Evolutionary conservation across 2,329 filamentous ascomycete genomes (phyloP).

Genomic region (Colletotrichum chlorophyti): DNA sequence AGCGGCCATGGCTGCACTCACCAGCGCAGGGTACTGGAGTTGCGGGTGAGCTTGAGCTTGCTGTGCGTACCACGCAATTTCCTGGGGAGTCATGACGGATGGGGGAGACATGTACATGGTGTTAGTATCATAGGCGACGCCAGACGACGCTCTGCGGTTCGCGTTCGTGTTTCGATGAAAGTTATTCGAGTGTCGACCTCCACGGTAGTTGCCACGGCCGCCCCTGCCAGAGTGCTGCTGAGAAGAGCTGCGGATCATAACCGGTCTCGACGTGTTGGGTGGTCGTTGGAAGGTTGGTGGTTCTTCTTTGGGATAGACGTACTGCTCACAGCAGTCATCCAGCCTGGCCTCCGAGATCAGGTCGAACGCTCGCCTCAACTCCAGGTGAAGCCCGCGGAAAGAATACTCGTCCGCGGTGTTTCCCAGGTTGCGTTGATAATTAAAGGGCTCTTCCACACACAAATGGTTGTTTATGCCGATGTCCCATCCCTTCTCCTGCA

Average conservation of each 20-base stretch:
- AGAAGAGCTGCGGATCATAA: conserved; percentile 66
- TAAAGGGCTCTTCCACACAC: conserved; percentile 97
- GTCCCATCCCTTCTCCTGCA: conserved; percentile 90
- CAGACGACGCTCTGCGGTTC: conserved; percentile 60
- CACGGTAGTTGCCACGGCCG: conserved; percentile 56
- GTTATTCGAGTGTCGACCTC: conserved; percentile 54
- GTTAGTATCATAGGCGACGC: conserved; percentile 57
- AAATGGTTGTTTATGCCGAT: conserved; percentile 80
- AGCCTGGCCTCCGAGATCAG: conserved; percentile 80
- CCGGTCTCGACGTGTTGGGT: conserved; percentile 59
- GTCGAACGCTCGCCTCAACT: conserved; percentile 88
- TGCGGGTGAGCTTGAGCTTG: conserved; percentile 46
- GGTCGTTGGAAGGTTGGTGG: conserved; percentile 65
- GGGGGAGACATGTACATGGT: conserved; percentile 52
- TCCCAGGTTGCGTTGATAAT: conserved; percentile 84
- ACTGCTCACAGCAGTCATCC: conserved; percentile 85
- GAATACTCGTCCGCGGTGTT: conserved; percentile 97
- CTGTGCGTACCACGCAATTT: conserved; percentile 56
- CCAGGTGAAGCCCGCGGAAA: conserved; percentile 88
- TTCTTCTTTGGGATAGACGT: conserved; percentile 86
- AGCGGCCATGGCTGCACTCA: conserved; percentile 27
- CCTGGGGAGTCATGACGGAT: conserved; percentile 52
- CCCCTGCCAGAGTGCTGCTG: conserved; percentile 60
- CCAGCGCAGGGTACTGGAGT: conserved; percentile 43
- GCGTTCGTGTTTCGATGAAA: conserved; percentile 50